Evolutionary conservation across 768 basidiomycete genomes (phyloP), one percentile per base, ranked within the genome.

Genomic region (Rhodotorula diobovata): DNA sequence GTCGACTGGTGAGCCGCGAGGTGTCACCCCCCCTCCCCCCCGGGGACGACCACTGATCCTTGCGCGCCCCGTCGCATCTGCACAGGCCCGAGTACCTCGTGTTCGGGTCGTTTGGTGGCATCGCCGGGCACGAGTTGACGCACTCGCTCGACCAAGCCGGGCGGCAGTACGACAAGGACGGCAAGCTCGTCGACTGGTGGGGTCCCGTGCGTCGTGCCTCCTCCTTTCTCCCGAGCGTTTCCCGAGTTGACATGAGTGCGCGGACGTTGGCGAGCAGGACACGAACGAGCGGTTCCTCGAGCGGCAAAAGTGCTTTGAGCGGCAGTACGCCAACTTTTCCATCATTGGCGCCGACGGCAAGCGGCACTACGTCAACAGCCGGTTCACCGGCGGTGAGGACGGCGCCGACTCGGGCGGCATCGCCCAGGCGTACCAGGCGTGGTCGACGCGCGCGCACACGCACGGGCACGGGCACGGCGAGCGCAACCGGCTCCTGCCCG

Each of bases 181-280:
- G 95, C 62, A 89, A 89, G 80, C 82, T 93, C 21, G 87, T 89
- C 68, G 84, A 93, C 76, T 97, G 93, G 93, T 97, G 93, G 93
- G 34, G 54, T 32, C 41, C 58, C 12, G 48, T 50, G 48, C 48
- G 53, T 53, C 23, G 75, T 60, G 43, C 54, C 46, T 18, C 18
- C 18, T n/a, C 45, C 41, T 51, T 15, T 9, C 12, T 53, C 6
- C 35, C 32, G 14, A 30, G 12, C 37, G 15, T 41, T 21, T 43
- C 7, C 35, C 58, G 66, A 68, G 45, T n/a, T n/a, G n/a, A n/a
- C n/a, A n/a, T n/a, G n/a, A n/a, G 20, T 34, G 15, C 23, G n/a
- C 65, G 12, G 5, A 12, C 48, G 1, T n/a, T 21, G 74, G 74
- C 76, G 74, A 70, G 72, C 76, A 23, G 68, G 59, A 58, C 39